Percentiles rank a stretch among this genome's conserved stretches.
phyloP scores from a whole-genome alignment of 352 stramenopile species.

The Plasmopara halstedii region DNA sequence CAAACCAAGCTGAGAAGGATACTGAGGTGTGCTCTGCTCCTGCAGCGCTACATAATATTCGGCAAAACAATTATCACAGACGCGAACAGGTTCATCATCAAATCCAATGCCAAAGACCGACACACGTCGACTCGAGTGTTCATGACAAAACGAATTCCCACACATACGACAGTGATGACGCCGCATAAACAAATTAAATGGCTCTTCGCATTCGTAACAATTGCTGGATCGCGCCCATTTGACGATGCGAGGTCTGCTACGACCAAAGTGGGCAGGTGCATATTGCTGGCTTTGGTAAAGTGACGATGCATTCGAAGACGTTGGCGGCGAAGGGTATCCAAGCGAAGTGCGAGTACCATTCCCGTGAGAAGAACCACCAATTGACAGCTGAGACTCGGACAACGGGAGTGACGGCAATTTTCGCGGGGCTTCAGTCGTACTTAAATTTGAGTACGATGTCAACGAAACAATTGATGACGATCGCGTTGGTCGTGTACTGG shows the following conservation, averaged over 20 bases:
- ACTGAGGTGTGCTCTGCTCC: conserved; percentile 16
- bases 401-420: conserved; percentile 32
- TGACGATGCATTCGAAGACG: conserved; percentile 23
- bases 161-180: conserved; percentile 85
- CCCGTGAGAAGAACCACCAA: conserved; percentile 21
- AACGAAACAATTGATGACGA: conserved; percentile 61
- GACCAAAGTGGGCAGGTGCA: conserved; percentile 22
- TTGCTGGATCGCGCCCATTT: conserved; percentile 77
- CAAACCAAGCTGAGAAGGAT: conserved; percentile 17
- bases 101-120: conserved; percentile 74
- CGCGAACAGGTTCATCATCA: conserved; percentile 73
- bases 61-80: conserved; percentile 81
- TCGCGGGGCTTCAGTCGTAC: conserved; percentile 22
- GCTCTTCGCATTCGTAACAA: conserved; percentile 78
- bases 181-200: conserved; percentile 78
- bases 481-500: conserved; percentile 50
- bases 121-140: conserved; percentile 72
- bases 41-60: conserved; percentile 53
- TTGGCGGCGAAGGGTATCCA: conserved; percentile 22
- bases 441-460: conserved; percentile 34
- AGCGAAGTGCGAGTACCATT: conserved; percentile 23
- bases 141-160: conserved; percentile 82
- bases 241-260: conserved; percentile 48
- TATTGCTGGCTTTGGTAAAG: conserved; percentile 24
- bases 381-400: conserved; percentile 37